Conservation (phyloP, 768 basidiomycete species). For the Boletus vermiculosoides region DNA sequence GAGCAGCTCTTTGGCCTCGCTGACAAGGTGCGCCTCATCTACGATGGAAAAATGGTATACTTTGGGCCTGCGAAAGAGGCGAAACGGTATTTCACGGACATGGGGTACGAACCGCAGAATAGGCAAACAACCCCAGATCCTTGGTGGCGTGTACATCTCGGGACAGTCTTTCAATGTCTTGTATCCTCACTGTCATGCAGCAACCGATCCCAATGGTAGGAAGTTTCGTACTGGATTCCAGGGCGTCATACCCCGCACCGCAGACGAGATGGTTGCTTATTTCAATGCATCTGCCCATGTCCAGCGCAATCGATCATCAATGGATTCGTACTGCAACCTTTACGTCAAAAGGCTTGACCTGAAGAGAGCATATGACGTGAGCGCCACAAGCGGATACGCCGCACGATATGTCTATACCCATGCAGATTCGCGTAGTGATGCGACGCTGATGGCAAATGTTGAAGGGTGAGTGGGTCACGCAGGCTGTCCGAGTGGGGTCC, state of each 20-base stretch:
- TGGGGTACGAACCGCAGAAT: conserved; percentile 47
- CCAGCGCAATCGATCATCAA: conserved; percentile 43
- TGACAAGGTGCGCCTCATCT: conserved; percentile 41
- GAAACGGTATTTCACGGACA: conserved; percentile 1
- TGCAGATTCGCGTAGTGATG: conserved; percentile 46
- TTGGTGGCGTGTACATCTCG: conserved; percentile 43
- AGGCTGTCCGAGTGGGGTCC: conserved; percentile 36
- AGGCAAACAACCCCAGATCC: conserved; percentile 61
- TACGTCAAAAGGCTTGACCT: conserved; percentile 46
- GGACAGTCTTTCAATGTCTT: conserved; percentile 15
- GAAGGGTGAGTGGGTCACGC: conserved; percentile 38
- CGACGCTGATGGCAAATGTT: conserved; percentile 45
- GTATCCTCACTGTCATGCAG: conserved; percentile 13
- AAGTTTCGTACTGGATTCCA: conserved; percentile 43
- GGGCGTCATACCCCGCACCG: conserved; percentile 46
- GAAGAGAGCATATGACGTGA: conserved; percentile 43
- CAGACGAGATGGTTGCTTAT: conserved; percentile 55
- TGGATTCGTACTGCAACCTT: conserved; percentile 42
- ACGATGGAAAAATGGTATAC: conserved; percentile 10
- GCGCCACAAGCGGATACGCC: conserved; percentile 52
- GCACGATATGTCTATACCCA: conserved; percentile 43
- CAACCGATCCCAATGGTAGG: conserved; percentile 62
- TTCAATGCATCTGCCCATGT: conserved; percentile 43
- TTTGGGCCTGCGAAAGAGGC: conserved; percentile 3
- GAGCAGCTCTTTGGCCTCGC: conserved; percentile 64